Base-by-base conservation (phyloP, 495 filamentous ascomycete genomes). In the Aspergillus bertholletiae region DNA sequence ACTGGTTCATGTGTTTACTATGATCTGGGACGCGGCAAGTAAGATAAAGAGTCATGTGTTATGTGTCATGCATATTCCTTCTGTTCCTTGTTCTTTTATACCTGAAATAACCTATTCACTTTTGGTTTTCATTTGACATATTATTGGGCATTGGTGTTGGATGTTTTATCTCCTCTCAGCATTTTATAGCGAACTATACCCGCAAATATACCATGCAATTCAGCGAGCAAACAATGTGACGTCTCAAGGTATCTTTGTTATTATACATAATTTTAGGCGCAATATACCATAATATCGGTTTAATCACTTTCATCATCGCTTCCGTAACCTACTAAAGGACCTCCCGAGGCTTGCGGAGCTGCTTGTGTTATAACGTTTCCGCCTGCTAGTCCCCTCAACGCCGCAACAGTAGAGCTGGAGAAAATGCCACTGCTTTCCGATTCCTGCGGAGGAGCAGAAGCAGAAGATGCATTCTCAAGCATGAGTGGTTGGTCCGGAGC, bases 311-410 rank as follows among this genome's bases (percentile, higher is more conserved):
- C 92, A 64, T 90, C 89, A 71, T 96, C 93, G 71, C 92, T 96
- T 30, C 85, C 93, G 63, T 97, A 97, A 9, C 80, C 88, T 9
- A 96, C 92, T 62, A 97, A 74, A 11, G 90, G 88, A 15, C 90
- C 90, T 18, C 62, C 61, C 9, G 67, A 60, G 23, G 58, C 51
- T 43, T 72, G 61, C 5, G 69, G 60, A 1, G 67, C 63, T 57
- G 60, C 49, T 55, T 73, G 63, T 26, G 71, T 75, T 22, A 56
- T 70, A 24, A 75, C 62, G 56, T 58, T 69, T 30, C 71, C 21
- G 72, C 72, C 47, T 71, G 80, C 70, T 27, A 77, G 50, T 22
- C 70, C 66, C 60, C 84, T 81, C 44, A 97, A 64, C 2, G 88
- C 87, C 22, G 87, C 86, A 53, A 96, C 72, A 20, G 90, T 90